Percentiles rank a stretch among this genome's conserved stretches.
phyloP scores from a whole-genome alignment of 2,329 filamentous ascomycete species.

The Harringtonia aguacate region DNA sequence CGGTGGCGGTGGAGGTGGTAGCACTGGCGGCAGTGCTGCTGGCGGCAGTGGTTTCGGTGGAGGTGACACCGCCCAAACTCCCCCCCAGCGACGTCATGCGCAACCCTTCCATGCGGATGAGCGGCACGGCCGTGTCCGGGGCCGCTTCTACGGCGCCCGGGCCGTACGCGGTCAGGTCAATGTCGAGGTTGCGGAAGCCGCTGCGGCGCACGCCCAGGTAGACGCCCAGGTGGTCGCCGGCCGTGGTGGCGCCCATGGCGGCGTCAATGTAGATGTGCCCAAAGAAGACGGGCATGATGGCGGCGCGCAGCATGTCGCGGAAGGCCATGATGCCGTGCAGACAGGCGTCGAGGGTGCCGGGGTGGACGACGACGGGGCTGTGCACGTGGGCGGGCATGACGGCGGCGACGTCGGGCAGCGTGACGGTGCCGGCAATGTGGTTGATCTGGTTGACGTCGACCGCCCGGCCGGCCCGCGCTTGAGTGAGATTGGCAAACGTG shows the following conservation, averaged over 20 bases:
- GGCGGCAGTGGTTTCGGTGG: background rate
- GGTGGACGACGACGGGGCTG: conserved; percentile 12
- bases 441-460: background rate
- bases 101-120: conserved; percentile 11
- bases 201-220: conserved; percentile 8
- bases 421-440: conserved; percentile 7
- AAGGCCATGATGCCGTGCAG: conserved; percentile 14
- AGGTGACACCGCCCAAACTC: conserved; percentile 6
- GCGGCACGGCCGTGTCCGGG: background rate
- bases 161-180: conserved; percentile 10
- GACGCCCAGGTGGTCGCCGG: conserved; percentile 6
- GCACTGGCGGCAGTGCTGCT: background rate
- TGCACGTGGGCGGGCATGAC: conserved; percentile 11
- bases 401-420: conserved; percentile 9
- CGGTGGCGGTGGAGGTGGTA: no score
- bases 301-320: conserved; percentile 9
- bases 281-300: conserved; percentile 14
- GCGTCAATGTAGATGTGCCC: conserved; percentile 8
- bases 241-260: background rate
- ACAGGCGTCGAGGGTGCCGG: conserved; percentile 13
- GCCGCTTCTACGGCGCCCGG: background rate
- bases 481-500: conserved; percentile 12
- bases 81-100: conserved; percentile 12
- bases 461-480: conserved; percentile 4
- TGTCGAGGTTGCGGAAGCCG: conserved; percentile 11